A percentile compares a stretch with the other conserved stretches of the same genome.
These are phyloP conservation scores for Cystobasidium onofrii DNA, from an alignment of 768 basidiomycete genomes.

Conservation along the genomic window DNA sequence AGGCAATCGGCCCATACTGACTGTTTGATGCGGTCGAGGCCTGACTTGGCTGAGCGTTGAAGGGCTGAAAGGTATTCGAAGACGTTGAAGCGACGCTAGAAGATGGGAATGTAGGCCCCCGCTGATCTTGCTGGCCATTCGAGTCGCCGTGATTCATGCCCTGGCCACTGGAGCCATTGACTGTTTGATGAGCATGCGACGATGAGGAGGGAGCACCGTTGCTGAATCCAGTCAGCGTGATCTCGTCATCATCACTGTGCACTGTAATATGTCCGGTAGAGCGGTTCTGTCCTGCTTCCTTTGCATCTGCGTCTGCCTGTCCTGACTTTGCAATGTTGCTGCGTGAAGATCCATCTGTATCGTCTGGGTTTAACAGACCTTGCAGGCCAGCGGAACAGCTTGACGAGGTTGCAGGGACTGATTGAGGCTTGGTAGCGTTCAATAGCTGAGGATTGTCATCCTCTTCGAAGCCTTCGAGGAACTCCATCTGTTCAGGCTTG, in stretches of 20 bases:
- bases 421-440: background rate
- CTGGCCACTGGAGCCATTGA: background rate
- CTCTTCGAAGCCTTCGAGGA: conserved; percentile 7
- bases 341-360: background rate
- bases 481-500: too few relatives aligned
- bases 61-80: background rate
- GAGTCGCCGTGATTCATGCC: too few relatives aligned
- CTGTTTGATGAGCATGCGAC: background rate
- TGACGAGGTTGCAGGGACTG: background rate
- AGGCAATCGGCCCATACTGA: background rate
- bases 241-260: background rate
- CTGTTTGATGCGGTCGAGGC: background rate
- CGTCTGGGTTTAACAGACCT: background rate
- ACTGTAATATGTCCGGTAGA: background rate
- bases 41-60: background rate
- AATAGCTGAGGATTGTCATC: background rate
- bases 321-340: background rate
- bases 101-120: background rate
- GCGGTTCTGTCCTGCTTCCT: background rate
- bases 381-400: background rate
- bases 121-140: background rate
- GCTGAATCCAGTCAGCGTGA: background rate
- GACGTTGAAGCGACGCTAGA: background rate
- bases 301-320: background rate
- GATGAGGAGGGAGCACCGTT: background rate